These are phyloP conservation scores for Aspergillus fructus DNA, from an alignment of 2,329 filamentous ascomycete genomes.

Conservation along the genomic window DNA sequence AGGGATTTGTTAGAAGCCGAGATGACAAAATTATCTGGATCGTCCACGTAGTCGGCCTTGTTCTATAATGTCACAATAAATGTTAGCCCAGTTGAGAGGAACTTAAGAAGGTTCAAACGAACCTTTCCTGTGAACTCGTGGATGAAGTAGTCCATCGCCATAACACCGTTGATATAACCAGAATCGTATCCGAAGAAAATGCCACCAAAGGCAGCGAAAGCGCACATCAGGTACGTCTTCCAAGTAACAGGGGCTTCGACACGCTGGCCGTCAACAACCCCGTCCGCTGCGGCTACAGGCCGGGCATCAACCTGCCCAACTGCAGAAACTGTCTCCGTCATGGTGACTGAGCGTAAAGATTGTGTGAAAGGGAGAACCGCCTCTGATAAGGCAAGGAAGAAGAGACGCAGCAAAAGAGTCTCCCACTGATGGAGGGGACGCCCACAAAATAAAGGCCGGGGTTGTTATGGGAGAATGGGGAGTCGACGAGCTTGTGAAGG, in stretches of 20 bases:
- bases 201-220: conserved; percentile 61
- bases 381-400: not conserved
- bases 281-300: conserved; percentile 27
- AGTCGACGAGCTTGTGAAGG: not conserved
- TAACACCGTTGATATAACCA: conserved; percentile 55
- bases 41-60: conserved; percentile 24
- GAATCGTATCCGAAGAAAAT: conserved; percentile 63
- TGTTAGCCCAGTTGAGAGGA: not conserved
- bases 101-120: conserved; percentile 8
- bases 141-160: conserved; percentile 53
- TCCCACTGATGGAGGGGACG: not conserved
- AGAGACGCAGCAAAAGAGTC: no score
- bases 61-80: conserved; percentile 16
- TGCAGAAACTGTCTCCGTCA: not conserved
- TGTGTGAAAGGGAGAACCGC: not conserved
- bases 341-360: not conserved
- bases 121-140: conserved; percentile 36
- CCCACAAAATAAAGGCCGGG: not conserved
- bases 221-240: conserved; percentile 62
- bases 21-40: conserved; percentile 39
- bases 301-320: not conserved
- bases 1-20: conserved; percentile 55
- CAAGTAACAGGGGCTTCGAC: conserved; percentile 59
- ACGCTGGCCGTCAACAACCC: conserved; percentile 51
- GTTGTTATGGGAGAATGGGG: not conserved